Base-by-base conservation (phyloP, 805 yeast genomes). In the Sugiyamaella floridensis region DNA sequence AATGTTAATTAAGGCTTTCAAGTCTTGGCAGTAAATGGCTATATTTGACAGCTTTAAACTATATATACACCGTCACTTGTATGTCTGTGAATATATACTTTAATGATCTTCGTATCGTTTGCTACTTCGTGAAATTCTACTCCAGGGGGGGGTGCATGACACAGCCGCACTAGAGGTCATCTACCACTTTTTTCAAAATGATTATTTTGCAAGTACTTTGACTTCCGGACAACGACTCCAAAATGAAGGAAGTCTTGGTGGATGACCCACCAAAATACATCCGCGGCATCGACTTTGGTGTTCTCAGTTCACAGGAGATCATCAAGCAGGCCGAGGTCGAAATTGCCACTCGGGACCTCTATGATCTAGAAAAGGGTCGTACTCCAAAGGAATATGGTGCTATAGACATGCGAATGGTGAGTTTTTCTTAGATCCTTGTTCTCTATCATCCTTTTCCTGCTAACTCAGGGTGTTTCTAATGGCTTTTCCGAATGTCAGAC, bases 281-380 rank as follows among this genome's bases (percentile, higher is more conserved):
- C 72, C 79, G 84, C 62, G 97, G 96, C 16, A 77, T 93, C 50
- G 89, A 89, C 67, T 93, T 93, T 64, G 86, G 96, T 40, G 97
- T 96, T 3, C 77, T 93, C n/a, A 84, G 93, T 37, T 88, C 97
- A 40, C 80, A 83, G 58, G 97, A 92, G 62, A 89, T 93, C 62
- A 79, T 89, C 44, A 92, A 92, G 18, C 96, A 92, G 71, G 86
- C 96, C 2, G 97, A 90, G 65, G 96, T 90, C 22, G 98, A 93
- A 67, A 87, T 93, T 55, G 79, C 86, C 42, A 88, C 96, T 15
- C 79, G 97, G 61, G 97, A 92, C 67, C 76, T 93, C 52, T 93
- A 88, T 67, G 97, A 93, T 69, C 74, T 93, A 55, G 96, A 89
- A 60, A 81, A 85, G 60, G 96, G 96, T 5, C 76, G 98, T 60